Evolutionary conservation across 2,329 filamentous ascomycete genomes (phyloP), one percentile per base, ranked within the genome.

Genomic region (Dactylellina haptotyla): DNA sequence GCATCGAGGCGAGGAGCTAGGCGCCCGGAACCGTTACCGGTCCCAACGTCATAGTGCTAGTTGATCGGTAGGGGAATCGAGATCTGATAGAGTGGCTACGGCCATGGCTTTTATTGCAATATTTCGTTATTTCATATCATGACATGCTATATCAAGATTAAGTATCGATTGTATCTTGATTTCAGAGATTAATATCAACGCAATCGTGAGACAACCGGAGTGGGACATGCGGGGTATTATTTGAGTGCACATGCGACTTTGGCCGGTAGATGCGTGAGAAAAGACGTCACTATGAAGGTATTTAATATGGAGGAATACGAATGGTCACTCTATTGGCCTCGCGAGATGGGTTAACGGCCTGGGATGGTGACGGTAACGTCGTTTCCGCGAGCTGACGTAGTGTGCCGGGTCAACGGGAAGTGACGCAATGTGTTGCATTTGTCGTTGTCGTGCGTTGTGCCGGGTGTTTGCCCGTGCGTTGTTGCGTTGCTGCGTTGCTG

Each of bases 211-310:
- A 28, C 6, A 14, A 4, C 18, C 16, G 20, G 9, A 14, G 12
- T 54, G 28, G 39, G n/a, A 12, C 12, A 34, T 57, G 37, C 53
- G 53, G 53, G 51, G 53, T 43, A 39, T 25, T 20, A 14, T 9
- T n/a, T 18, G 23, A 53, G 48, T 8, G 4, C 20, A 23, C n/a
- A 54, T 57, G 53, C 14, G 12, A 57, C 23, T 25, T 57, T 3
- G 6, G 16, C 5, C 16, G 6, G 34, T 8, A 23, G 12, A 41
- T 14, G 6, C 12, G 6, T 39, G 14, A 12, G 10, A n/a, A n/a
- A 57, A 57, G 23, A 57, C 53, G 53, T 57, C 53, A 57, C 53
- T 20, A 34, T 57, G 53, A 57, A 20, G 34, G 16, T 43, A 43
- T 30, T 5, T 5, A 4, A 39, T 28, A 9, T n/a, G 10, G 39